A percentile compares a stretch with the other conserved stretches of the same genome.
Evolutionary conservation across 2,329 filamentous ascomycete species (phyloP).

Genomic region (Hirsutella thompsonii): DNA sequence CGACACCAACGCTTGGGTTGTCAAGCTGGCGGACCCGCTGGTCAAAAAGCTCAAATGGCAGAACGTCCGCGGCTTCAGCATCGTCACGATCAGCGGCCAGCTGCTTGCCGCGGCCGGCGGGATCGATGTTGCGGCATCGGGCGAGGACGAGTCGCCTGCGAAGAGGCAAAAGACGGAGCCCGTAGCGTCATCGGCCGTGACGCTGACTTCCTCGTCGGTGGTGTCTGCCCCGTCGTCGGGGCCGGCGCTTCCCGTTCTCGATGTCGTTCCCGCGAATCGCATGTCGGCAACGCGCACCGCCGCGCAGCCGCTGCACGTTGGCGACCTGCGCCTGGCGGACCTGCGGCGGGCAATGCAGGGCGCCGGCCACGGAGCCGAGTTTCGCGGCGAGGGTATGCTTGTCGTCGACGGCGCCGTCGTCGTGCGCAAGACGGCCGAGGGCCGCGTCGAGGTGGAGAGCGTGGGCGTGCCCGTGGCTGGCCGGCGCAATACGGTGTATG

Average conservation of each 20-base stretch:
- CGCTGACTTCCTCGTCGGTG: conserved; percentile 5
- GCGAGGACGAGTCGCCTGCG: conserved; percentile 30
- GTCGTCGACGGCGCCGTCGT: conserved; percentile 81
- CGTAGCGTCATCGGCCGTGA: neutral
- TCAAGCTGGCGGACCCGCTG: conserved; percentile 75
- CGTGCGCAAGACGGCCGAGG: conserved; percentile 78
- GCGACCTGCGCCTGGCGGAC: conserved; percentile 81
- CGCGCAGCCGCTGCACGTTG: conserved; percentile 84
- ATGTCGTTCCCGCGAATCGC: conserved; percentile 43
- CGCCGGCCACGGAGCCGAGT: conserved; percentile 77
- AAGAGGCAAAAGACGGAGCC: conserved; percentile 36
- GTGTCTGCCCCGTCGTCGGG: conserved; percentile 9
- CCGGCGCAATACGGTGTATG: conserved; percentile 60
- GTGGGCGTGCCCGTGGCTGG: conserved; percentile 35
- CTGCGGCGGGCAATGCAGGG: conserved; percentile 72
- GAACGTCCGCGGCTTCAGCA: conserved; percentile 75
- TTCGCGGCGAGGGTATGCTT: conserved; percentile 82
- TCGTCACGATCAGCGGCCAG: conserved; percentile 82
- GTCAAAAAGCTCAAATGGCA: conserved; percentile 90
- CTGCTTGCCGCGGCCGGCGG: conserved; percentile 23
- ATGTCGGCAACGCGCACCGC: conserved; percentile 62
- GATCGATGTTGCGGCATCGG: conserved; percentile 12
- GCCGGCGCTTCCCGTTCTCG: conserved; percentile 33
- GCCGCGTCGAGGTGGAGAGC: conserved; percentile 77
- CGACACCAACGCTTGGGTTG: conserved; percentile 93